Evolutionary conservation across 805 yeast genomes (phyloP), one percentile per base, ranked within the genome.

Genomic region (Wilhelminamyces savonicus): DNA sequence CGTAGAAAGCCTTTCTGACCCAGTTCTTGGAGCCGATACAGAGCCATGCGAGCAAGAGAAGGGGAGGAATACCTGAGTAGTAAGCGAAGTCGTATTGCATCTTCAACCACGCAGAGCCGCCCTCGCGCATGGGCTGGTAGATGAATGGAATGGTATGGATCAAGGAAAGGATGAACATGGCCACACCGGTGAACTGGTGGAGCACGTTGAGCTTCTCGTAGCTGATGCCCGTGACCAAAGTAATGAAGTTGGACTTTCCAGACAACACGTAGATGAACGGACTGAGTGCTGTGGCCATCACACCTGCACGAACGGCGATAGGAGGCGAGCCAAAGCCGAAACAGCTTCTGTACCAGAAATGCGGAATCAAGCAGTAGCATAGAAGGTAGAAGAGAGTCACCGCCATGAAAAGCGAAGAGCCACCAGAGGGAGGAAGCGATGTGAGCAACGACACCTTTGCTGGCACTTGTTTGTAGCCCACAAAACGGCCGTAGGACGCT

Each of bases 281-380:
- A 6, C 69, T 57, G 26, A 73, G 49, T 0, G 75, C 74, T 19
- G 62, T 52, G 1, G 73, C 63, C 65, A 68, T 63, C 17, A 71
- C 36, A 2, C 78, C 79, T 1, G 78, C 56, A 27, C 80, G 48
- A 2, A 70, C 66, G 0, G 75, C 76, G 21, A 75, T 35, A 7
- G 79, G 80, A n/a, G 79, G 76, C 3, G 76, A 59, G 2, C 80
- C 81, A 47, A 73, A 74, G 0, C 74, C 75, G 4, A 51, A 21
- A 44, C 81, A 75, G 0, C 52, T 71, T 32, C 78, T 51, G 37
- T 68, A 69, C 63, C 69, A 72, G 27, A 61, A 60, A 30, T 66
- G 71, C 5, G 79, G 78, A 3, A 55, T 50, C n/a, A 47, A 59
- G 37, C 66, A 68, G 23, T 65, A 45, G 33, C 61, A 30, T 44